phyloP scores from a whole-genome alignment of 2,329 filamentous ascomycete species.

The Ophiostoma australiae region DNA sequence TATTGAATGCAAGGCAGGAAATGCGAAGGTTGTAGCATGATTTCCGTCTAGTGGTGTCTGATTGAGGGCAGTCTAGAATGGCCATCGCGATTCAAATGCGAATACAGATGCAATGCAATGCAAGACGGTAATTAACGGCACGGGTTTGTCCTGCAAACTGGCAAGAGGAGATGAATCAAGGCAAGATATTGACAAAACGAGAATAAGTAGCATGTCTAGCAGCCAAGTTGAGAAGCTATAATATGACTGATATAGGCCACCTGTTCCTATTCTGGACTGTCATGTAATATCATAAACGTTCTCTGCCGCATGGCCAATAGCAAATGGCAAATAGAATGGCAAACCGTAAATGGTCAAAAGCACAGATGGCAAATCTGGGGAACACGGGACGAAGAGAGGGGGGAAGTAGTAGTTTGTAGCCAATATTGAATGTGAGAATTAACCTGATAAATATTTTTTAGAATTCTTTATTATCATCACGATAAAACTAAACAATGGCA shows the following conservation, averaged over 20 bases:
- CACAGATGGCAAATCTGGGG: not conserved
- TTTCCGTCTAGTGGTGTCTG: too few species aligned
- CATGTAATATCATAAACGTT: not conserved
- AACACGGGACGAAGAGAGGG: not conserved
- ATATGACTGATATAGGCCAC: not conserved
- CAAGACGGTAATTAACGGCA: not conserved
- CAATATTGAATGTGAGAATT: not conserved
- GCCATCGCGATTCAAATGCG: not conserved
- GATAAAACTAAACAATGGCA: not conserved
- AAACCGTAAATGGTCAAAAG: not conserved
- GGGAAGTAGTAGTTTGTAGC: not conserved
- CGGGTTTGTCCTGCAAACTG: not conserved
- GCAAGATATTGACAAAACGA: not conserved
- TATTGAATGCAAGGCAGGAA: too few species aligned
- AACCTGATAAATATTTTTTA: not conserved
- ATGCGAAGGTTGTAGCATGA: too few species aligned
- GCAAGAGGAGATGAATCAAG: not conserved
- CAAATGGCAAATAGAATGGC: too few species aligned
- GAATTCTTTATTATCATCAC: not conserved
- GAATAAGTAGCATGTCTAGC: not conserved
- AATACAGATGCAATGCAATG: not conserved
- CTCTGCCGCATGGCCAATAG: not conserved
- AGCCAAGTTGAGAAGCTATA: slow-evolving; percentile 7
- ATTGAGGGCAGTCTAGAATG: not conserved
- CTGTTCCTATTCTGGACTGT: not conserved